Evolutionary conservation across 2,329 filamentous ascomycete species (phyloP), one percentile per base, ranked within the genome.

Genomic region (Trichophyton rubrum): DNA sequence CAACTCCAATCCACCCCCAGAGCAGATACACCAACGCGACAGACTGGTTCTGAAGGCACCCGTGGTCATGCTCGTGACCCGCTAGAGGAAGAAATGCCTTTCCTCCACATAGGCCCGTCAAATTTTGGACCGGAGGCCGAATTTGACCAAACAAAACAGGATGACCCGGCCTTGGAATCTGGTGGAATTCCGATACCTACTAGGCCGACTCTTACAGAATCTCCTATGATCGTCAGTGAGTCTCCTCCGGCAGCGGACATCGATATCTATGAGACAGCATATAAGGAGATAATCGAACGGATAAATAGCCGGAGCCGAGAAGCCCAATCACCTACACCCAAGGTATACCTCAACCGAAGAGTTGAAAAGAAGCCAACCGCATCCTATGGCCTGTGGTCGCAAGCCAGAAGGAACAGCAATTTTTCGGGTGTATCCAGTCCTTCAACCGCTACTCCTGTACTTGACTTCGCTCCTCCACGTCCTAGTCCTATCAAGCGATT

Each of bases 191-290:
- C 20, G 51, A 56, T 51, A 3, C 60, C 58, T 41, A 20, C 57
- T 6, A 58, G n/a, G 27, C 20, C 45, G 17, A 24, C 41, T 17
- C 11, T 41, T 45, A 55, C 59, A 1, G 51, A 55, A 20, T 15
- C 51, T 8, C 51, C 15, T 2, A 62, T 60, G 40, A 55, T 65
- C 15, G 62, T 65, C 9, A 65, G 88, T 33, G 90, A 96, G 72
- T 95, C 89, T 1, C 92, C 92, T 2, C 86, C 86, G 0, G 87
- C 86, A 1, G 88, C 89, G 4, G 90, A 95, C 62, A 89, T 89
- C 67, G 85, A 93, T 69, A 86, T 97, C 61, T 96, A 96, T 71
- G 89, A 95, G 71, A 84, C 82, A 0, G 92, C 92, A 0, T 96
- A 95, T 70, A 84, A 89, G 68, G 83, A 88, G 63, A 89, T 96